Evolutionary conservation across 768 basidiomycete genomes (phyloP).

Genomic region (Trametes cingulata): DNA sequence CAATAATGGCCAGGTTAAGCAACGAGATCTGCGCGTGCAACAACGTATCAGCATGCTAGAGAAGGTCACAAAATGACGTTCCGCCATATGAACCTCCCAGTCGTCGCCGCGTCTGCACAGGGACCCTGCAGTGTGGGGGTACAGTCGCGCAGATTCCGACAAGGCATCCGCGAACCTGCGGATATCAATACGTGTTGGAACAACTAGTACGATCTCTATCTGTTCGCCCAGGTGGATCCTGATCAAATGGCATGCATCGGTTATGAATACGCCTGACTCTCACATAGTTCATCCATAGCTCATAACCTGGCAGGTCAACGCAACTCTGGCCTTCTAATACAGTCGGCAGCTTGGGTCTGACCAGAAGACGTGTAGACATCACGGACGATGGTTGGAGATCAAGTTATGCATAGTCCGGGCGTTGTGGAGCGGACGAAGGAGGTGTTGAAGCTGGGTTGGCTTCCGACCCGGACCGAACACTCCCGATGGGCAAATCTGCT

Average conservation of each 20-base stretch:
- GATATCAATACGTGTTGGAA: conserved; percentile 8
- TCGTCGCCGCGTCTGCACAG: background rate
- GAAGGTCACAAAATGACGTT: background rate
- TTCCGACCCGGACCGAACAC: too few relatives aligned
- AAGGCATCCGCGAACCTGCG: conserved; percentile 3
- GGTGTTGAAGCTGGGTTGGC: too few relatives aligned
- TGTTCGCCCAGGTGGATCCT: background rate
- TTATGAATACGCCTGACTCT: too few relatives aligned
- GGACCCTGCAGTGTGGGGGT: conserved; percentile 17
- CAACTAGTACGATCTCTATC: conserved; percentile 26
- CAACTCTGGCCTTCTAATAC: background rate
- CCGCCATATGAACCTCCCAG: conserved; percentile 10
- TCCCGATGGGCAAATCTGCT: too few relatives aligned
- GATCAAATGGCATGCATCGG: background rate
- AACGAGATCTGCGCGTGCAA: background rate
- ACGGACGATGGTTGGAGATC: background rate
- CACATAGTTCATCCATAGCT: conserved; percentile 25
- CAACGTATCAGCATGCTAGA: background rate
- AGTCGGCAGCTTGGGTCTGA: background rate
- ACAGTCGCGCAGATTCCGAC: background rate
- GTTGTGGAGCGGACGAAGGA: too few relatives aligned
- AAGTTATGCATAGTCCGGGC: too few relatives aligned
- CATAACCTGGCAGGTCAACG: conserved; percentile 18
- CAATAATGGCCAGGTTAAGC: background rate
- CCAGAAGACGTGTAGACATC: background rate